These are phyloP conservation scores for Rosa hybrid DNA, from an alignment of 331 rosid genomes.

Conservation along the genomic window DNA sequence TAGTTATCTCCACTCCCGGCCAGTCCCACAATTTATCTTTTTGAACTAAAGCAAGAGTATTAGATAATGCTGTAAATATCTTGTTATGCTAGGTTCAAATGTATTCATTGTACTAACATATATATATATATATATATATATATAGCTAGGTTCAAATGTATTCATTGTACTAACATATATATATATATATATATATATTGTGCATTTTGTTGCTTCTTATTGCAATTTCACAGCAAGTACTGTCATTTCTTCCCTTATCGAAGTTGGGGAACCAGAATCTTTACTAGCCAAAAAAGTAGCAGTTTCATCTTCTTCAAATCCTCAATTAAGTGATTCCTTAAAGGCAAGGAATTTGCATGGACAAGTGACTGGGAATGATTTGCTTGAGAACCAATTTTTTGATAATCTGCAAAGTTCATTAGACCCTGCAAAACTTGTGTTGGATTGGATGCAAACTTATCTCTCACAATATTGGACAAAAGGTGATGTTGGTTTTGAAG, in stretches of 20 bases:
- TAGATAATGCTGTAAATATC: neutral
- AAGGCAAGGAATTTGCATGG: no score
- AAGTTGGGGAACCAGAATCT: neutral
- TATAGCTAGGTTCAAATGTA: no score
- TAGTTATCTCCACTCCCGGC: neutral
- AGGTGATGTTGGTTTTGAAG: constrained; percentile 20
- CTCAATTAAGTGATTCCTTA: no score
- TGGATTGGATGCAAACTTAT: constrained; percentile 36
- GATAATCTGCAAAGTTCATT: constrained; percentile 30
- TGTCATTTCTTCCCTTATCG: neutral
- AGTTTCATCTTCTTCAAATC: no score
- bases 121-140: no score
- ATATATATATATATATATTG: no score
- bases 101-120: no score
- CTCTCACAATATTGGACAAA: constrained; percentile 27
- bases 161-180: no score
- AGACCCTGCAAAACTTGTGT: constrained; percentile 55
- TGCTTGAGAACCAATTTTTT: no score
- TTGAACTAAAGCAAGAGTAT: neutral
- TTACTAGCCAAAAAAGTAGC: neutral
- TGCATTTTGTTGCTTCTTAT: neutral
- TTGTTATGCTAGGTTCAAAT: neutral
- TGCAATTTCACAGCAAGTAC: neutral
- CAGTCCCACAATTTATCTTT: no score
- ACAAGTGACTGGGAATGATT: no score